Percentiles rank a stretch among this genome's conserved stretches.
These are phyloP conservation scores for Terana coerulea DNA, from an alignment of 768 basidiomycete genomes.

Conservation along the genomic window DNA sequence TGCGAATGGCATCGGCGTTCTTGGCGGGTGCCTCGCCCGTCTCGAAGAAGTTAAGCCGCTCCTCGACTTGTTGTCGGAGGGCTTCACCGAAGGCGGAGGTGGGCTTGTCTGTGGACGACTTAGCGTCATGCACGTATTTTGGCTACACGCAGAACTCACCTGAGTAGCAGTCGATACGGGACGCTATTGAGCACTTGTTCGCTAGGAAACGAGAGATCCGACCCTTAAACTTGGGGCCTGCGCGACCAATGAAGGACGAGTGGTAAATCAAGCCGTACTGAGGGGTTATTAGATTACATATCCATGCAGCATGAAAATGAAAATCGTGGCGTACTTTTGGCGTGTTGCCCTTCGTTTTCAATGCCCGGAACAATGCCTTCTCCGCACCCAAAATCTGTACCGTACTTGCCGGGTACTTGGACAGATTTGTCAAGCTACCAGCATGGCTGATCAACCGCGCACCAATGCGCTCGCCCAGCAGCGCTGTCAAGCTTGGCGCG, in stretches of 20 bases:
- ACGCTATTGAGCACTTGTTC: conserved; percentile 97
- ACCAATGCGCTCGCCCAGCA: conserved; percentile 89
- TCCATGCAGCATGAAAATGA: neutral
- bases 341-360: conserved; percentile 99
- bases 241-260: conserved; percentile 94
- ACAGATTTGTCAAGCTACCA: conserved; percentile 92
- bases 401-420: conserved; percentile 97
- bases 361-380: conserved; percentile 94
- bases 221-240: conserved; percentile 92
- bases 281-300: neutral
- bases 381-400: conserved; percentile 98
- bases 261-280: conserved; percentile 98
- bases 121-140: neutral
- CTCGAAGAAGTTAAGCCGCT: conserved; percentile 92
- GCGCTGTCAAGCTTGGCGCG: conserved; percentile 87
- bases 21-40: conserved; percentile 85
- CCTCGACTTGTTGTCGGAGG: conserved; percentile 90
- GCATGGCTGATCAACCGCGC: conserved; percentile 94
- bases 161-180: conserved; percentile 92
- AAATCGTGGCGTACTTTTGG: conserved; percentile 73
- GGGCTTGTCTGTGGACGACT: conserved; percentile 63
- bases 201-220: conserved; percentile 98
- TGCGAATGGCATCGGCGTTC: conserved; percentile 89
- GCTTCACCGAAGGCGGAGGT: conserved; percentile 95
- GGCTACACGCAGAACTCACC: conserved; percentile 41